Evolutionary conservation across 805 yeast species (phyloP), one percentile per base, ranked within the genome.

Genomic region (Schwanniomyces yamadae): DNA sequence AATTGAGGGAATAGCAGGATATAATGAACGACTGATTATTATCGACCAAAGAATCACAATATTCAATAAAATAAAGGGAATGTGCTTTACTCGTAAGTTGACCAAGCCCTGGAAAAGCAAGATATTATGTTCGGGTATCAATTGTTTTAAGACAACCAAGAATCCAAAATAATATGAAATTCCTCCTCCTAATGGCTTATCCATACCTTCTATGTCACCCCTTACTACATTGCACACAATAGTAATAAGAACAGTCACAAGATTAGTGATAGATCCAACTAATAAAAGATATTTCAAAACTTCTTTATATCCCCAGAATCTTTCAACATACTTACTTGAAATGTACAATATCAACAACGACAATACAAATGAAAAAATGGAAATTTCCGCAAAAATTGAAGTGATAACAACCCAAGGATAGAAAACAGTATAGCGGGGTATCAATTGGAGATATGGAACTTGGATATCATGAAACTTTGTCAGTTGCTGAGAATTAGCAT

Each of bases 321-420:
- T 63, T 44, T 76, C 79, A 21, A 75, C 62, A 45, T 74, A 77
- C 25, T 63, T 67, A 26, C 71, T 52, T 11, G 77, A 66, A 21
- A 61, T 52, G 33, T 51, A 65, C 22, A 76, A 50, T 3, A 72
- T 49, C 2, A 53, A 35, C 3, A 56, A 41, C 0, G 77, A 68
- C 4, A 73, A 35, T 11, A 73, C 4, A 40, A 74, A 73, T 26
- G 73, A 65, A 45, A 76, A 50, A 2, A 75, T 31, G 6, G 76
- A 60, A 5, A 71, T 69, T 50, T 83, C 89, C 2, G 82, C 76
- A 52, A 82, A 80, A n/a, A 82, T 74, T 1, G 86, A 71, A 2
- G 82, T 70, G 19, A 75, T 52, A 2, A 82, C 47, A 1, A 83
- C 83, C 82, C 85, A 78, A 4, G 89, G 89, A 42, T 77, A 66